These are phyloP conservation scores for Maudiozyma bulderi DNA, from an alignment of 805 yeast genomes.

Conservation along the genomic window DNA sequence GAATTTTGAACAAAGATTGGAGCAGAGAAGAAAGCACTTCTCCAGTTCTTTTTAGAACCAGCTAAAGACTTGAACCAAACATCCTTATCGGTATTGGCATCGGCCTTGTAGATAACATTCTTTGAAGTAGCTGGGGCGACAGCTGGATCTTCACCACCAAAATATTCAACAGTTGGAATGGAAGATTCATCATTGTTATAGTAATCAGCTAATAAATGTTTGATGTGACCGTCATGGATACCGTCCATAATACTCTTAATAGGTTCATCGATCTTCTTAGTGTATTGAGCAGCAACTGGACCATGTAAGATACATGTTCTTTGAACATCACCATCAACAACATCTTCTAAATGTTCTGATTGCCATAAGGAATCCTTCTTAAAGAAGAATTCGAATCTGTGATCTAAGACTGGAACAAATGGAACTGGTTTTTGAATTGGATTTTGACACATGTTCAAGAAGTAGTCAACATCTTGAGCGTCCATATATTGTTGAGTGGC, in stretches of 20 bases:
- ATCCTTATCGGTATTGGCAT: slow-evolving; percentile 28
- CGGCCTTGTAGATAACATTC: slow-evolving; percentile 33
- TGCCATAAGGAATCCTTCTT: slow-evolving; percentile 99
- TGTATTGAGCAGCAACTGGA: slow-evolving; percentile 93
- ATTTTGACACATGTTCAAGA: slow-evolving; percentile 70
- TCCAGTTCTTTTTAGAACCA: slow-evolving; percentile 74
- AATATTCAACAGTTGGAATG: slow-evolving; percentile 85
- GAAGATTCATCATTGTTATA: slow-evolving; percentile 61
- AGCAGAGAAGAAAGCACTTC: slow-evolving; percentile 78
- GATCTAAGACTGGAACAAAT: slow-evolving; percentile 90
- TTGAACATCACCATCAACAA: slow-evolving; percentile 90
- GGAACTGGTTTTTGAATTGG: slow-evolving; percentile 96
- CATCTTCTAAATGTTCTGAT: slow-evolving; percentile 93
- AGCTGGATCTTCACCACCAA: slow-evolving; percentile 57
- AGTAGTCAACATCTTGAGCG: slow-evolving; percentile 92
- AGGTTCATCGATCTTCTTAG: slow-evolving; percentile 84
- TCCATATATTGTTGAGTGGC: slow-evolving; percentile 77
- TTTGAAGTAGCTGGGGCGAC: slow-evolving; percentile 28
- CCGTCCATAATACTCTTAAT: slow-evolving; percentile 80
- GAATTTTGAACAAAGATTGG: slow-evolving; percentile 77
- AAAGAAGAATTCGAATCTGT: slow-evolving; percentile 89
- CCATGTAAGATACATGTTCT: slow-evolving; percentile 99
- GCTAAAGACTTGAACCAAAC: slow-evolving; percentile 78
- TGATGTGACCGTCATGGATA: slow-evolving; percentile 85
- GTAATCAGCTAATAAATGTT: slow-evolving; percentile 52